Evolutionary conservation across 345 rosid genomes (phyloP).

Genomic region (Durio zibethinus): DNA sequence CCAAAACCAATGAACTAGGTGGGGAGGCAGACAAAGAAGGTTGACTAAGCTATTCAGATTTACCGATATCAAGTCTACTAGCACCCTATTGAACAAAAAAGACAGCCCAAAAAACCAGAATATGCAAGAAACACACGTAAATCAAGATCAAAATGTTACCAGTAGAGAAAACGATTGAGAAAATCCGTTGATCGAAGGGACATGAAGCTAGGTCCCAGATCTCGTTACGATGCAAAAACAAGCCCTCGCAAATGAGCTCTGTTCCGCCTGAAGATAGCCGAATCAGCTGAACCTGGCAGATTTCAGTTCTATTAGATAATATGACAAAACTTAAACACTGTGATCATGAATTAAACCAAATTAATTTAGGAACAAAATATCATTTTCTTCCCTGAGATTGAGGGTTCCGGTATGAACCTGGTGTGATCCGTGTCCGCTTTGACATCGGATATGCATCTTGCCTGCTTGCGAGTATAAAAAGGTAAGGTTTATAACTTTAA

Average conservation of each 20-base stretch:
- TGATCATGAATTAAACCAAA: neutral
- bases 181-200: constrained; percentile 90
- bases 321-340: neutral
- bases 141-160: constrained; percentile 39
- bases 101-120: neutral
- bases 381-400: constrained; percentile 87
- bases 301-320: neutral
- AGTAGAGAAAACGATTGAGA: constrained; percentile 75
- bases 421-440: constrained; percentile 94
- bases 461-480: constrained; percentile 35
- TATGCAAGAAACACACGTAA: constrained; percentile 5
- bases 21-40: neutral
- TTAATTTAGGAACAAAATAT: constrained; percentile 36
- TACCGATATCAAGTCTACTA: neutral
- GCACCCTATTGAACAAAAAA: neutral
- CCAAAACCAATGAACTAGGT: neutral
- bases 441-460: constrained; percentile 89
- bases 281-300: constrained; percentile 78
- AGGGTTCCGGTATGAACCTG: constrained; percentile 95
- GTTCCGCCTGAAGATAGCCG: constrained; percentile 83
- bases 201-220: constrained; percentile 91
- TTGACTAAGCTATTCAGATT: neutral
- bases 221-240: constrained; percentile 91
- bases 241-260: constrained; percentile 83
- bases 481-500: neutral